Conservation (phyloP, 2,329 filamentous ascomycete genomes). For the Hypoxylon sp. region DNA sequence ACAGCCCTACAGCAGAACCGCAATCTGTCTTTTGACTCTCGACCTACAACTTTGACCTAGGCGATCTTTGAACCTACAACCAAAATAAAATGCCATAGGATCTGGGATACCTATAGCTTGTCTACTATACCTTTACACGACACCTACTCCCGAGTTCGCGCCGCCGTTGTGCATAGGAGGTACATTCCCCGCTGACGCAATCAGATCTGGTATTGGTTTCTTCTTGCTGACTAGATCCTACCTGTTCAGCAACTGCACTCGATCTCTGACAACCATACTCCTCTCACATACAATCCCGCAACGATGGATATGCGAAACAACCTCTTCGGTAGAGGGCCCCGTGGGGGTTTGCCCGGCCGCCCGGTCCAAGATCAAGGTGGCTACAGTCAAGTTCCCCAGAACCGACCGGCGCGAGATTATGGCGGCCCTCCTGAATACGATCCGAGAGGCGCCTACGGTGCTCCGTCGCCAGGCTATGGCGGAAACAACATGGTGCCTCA, state of each 20-base stretch:
- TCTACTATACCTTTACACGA: not conserved
- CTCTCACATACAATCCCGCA: slow-evolving; percentile 2
- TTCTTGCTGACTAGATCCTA: slow-evolving; percentile 8
- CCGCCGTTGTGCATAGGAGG: slow-evolving; percentile 5
- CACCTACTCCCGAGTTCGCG: not conserved
- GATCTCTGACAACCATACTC: slow-evolving; percentile 3
- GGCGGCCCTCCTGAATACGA: slow-evolving; percentile 50
- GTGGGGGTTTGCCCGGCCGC: slow-evolving; percentile 53
- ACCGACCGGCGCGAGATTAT: slow-evolving; percentile 52
- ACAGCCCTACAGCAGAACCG: slow-evolving; percentile 28
- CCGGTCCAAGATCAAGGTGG: slow-evolving; percentile 49
- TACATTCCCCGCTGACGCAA: slow-evolving; percentile 12
- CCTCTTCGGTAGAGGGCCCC: slow-evolving; percentile 61
- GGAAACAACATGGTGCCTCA: slow-evolving; percentile 41
- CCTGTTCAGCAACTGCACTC: not conserved
- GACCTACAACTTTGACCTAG: not conserved
- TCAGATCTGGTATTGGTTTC: slow-evolving; percentile 13
- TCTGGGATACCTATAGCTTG: slow-evolving; percentile 29
- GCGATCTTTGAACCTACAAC: not conserved
- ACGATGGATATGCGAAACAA: slow-evolving; percentile 61
- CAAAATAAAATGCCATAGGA: slow-evolving; percentile 23
- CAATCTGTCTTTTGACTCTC: slow-evolving; percentile 24
- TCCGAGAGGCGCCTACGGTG: slow-evolving; percentile 49
- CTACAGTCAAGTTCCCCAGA: slow-evolving; percentile 55
- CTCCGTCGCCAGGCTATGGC: slow-evolving; percentile 45